Evolutionary conservation across 225 moss, liverwort and hornwort genomes (phyloP).

Genomic region (Antitrichia curtipendula): DNA sequence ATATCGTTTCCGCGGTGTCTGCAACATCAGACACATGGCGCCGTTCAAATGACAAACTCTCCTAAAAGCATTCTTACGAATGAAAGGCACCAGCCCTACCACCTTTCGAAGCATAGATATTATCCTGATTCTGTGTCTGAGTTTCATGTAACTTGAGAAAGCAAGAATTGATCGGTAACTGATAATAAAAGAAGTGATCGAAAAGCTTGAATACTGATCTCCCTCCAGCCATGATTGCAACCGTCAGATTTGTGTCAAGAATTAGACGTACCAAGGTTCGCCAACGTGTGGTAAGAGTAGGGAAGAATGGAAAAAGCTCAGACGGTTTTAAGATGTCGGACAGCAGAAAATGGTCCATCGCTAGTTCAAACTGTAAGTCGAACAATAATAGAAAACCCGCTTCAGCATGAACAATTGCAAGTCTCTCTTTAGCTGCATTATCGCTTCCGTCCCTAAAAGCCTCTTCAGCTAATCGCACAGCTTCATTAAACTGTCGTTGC

Average conservation of each 20-base stretch:
- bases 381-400: conserved; percentile 85
- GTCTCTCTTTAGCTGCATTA: conserved; percentile 45
- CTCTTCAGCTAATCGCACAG: conserved; percentile 81
- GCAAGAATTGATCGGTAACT: neutral
- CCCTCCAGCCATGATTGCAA: neutral
- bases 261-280: conserved; percentile 57
- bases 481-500: conserved; percentile 69
- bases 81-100: neutral
- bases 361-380: conserved; percentile 87
- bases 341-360: conserved; percentile 74
- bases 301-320: conserved; percentile 91
- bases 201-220: neutral
- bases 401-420: conserved; percentile 82
- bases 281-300: conserved; percentile 75
- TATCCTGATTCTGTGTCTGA: neutral
- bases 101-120: neutral
- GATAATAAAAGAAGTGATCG: neutral
- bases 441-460: conserved; percentile 45
- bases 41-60: neutral
- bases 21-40: neutral
- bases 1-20: conserved; percentile 90
- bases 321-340: conserved; percentile 84
- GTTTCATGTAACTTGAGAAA: neutral
- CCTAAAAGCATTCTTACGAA: neutral
- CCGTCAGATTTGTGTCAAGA: neutral